Evolutionary conservation across 768 basidiomycete genomes (phyloP), one percentile per base, ranked within the genome.

Genomic region (Termitomyces sp.): DNA sequence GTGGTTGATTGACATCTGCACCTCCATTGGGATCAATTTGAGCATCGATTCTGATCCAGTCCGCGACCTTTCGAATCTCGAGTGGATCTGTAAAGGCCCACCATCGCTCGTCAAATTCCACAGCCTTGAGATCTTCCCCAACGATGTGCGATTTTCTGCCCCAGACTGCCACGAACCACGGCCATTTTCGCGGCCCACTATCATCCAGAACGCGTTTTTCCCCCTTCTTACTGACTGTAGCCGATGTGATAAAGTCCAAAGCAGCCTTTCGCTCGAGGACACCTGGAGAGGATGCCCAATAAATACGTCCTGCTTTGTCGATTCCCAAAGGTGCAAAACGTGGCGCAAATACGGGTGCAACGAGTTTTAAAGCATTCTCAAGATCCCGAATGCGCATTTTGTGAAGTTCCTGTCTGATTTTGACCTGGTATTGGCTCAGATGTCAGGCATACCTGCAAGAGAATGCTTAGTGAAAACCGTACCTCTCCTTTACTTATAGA

Each of bases 81-180:
- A 73, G 73, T 0, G 85, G 82, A 9, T 88, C 77, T 74, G 78
- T 81, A 71, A 92, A 86, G 13, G 80, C 87, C 88, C 89, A 91
- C 91, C 91, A 93, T n/a, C 73, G 74, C 55, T 85, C 81, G 4
- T 54, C 63, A 47, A 33, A 22, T 11, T 74, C 69, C 6, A 58
- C 48, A 20, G 20, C 57, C 11, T 54, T 37, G 22, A 54, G 59
- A 54, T 60, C 50, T 59, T 59, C 11, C 9, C 22, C 20, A 54
- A 33, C 57, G 42, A 45, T 55, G 24, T 67, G 61, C 20, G 85
- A 83, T 60, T 73, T 79, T 70, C 71, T 81, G 1, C 90, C 90
- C 81, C 84, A 89, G 1, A 91, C 87, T 4, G 81, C 84, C n/a
- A 93, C 65, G 68, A 89, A 88, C 87, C 87, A 91, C 1, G 83